Percentiles rank a stretch among this genome's conserved stretches.
phyloP scores from a whole-genome alignment of 257 asterid species.

The Lithospermum erythrorhizon region DNA sequence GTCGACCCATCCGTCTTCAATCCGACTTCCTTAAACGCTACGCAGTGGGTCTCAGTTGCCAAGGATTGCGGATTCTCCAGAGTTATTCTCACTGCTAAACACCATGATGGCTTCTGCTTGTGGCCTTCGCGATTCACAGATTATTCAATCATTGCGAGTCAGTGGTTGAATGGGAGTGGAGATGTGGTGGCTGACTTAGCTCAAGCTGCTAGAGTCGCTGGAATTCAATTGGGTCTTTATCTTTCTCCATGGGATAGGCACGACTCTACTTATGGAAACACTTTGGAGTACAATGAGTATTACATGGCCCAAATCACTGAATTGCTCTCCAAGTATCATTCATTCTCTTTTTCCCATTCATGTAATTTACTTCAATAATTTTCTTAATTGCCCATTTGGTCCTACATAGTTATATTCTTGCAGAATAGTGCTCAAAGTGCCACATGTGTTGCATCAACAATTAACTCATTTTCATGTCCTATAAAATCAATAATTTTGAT shows the following conservation, averaged over 20 bases:
- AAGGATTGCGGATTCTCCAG: conserved; percentile 58
- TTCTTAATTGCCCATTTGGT: too few species aligned
- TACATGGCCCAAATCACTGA: conserved; percentile 96
- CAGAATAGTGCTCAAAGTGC: too few species aligned
- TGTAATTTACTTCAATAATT: too few species aligned
- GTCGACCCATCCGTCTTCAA: conserved; percentile 63
- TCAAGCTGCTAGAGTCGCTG: conserved; percentile 50
- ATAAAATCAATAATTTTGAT: too few species aligned
- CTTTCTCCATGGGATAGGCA: conserved; percentile 99
- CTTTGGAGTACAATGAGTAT: conserved; percentile 68
- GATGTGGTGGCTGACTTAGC: conserved; percentile 68
- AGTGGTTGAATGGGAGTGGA: conserved; percentile 80
- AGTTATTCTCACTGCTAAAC: conserved; percentile 69
- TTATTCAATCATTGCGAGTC: conserved; percentile 72
- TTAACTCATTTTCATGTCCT: too few species aligned
- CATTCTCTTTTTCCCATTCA: not conserved
- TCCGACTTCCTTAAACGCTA: conserved; percentile 55
- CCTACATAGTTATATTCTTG: too few species aligned
- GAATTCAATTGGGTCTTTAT: conserved; percentile 74
- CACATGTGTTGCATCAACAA: too few species aligned
- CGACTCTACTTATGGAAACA: conserved; percentile 63
- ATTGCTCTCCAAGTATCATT: conserved; percentile 59
- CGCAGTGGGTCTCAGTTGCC: conserved; percentile 84
- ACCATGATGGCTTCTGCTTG: conserved; percentile 93
- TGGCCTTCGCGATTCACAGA: conserved; percentile 90